Evolutionary conservation across 108 stramenopile genomes (phyloP).

Genomic region (Skeletonema grethae): DNA sequence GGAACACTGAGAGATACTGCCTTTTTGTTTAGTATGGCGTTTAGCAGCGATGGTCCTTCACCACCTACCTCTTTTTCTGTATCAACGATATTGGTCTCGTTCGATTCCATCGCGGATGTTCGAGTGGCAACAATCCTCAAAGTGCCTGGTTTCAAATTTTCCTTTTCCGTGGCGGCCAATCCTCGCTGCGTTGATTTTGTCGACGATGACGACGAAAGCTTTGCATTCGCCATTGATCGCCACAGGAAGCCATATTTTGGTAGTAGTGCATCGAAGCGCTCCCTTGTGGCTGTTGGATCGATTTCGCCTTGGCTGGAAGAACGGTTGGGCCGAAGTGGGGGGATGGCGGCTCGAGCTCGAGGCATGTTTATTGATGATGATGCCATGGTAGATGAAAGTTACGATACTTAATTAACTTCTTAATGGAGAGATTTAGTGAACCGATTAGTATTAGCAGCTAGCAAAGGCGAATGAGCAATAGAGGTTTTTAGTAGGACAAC

Average conservation of each 20-base stretch:
- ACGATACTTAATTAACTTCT: background rate
- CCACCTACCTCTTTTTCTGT: background rate
- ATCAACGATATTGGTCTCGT: background rate
- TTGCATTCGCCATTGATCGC: constrained; percentile 45
- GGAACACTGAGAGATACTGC: constrained; percentile 23
- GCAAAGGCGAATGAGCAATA: too few relatives aligned
- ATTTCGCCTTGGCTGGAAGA: background rate
- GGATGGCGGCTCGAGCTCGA: background rate
- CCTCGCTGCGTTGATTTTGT: background rate
- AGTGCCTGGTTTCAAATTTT: constrained; percentile 4
- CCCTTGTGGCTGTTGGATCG: background rate
- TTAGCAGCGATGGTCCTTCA: constrained; percentile 28
- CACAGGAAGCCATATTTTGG: constrained; percentile 65
- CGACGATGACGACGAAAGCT: background rate
- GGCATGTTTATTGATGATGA: background rate
- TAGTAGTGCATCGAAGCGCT: constrained; percentile 38
- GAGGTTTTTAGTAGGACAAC: too few relatives aligned
- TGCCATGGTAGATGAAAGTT: background rate
- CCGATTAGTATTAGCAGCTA: too few relatives aligned
- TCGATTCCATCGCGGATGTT: background rate
- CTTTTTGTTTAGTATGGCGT: constrained; percentile 34
- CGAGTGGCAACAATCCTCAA: background rate
- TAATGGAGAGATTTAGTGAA: too few relatives aligned
- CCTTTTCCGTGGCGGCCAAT: background rate
- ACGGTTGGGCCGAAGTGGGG: background rate